Base-by-base conservation (phyloP, 495 filamentous ascomycete genomes). In the Penicillium canescens region DNA sequence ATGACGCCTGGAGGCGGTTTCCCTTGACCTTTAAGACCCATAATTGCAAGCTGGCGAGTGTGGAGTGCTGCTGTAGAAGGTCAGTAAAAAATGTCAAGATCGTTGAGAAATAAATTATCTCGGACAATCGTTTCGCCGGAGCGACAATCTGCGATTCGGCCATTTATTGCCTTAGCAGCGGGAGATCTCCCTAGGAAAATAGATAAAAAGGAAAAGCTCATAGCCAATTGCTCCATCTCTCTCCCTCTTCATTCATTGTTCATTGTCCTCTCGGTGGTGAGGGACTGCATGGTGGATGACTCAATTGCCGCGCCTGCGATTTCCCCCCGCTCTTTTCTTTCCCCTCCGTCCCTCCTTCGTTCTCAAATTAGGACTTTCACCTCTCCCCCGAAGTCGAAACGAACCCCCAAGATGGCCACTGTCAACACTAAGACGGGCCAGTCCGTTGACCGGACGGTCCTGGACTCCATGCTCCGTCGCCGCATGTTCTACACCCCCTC, bases 401-500 rank as follows among this genome's bases (percentile, higher is more conserved):
- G 66, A 56, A 71, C 69, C 52, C 50, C 65, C 48, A 73, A 57
- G 54, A 84, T 84, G 82, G 79, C 85, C 41, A 88, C 88, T 37
- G 76, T 82, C 60, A 82, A 74, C 52, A 97, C 93, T 34, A 86
- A 89, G 68, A 92, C 89, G 67, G 94, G 93, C 57, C 84, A 93
- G 78, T 84, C 87, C 65, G 85, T 98, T 54, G 92, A 97, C 66
- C 87, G 91, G 46, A 74, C 78, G 31, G 71, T 80, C 26, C 81
- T 97, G 61, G 94, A 97, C 59, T 87, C 84, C 31, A 82, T 98
- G 68, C 84, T 97, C 55, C 83, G 88, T 52, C 87, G 91, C 50
- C 87, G 92, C 69, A 77, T 93, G 73, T 95, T 98, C 80, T 96
- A 91, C 73, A 96, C 92, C 50, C 95, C 92, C 42, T 84, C 91